Base-by-base conservation (phyloP, 176 grass and related monocot genomes). In the Eremochloa ophiuroides region DNA sequence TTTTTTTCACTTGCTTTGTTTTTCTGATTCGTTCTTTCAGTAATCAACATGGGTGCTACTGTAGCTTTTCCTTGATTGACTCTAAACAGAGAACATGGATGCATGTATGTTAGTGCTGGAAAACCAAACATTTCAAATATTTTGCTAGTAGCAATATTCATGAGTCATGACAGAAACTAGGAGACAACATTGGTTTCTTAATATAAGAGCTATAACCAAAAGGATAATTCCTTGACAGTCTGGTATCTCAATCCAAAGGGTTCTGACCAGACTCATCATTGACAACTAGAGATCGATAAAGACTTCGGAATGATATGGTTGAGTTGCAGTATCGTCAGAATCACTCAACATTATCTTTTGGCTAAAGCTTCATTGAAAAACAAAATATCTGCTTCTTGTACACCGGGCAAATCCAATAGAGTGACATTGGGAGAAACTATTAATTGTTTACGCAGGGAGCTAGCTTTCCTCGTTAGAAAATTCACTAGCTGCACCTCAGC, bases 391-490 rank as follows among this genome's bases (percentile, higher is more conserved):
- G 15, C 10, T 72, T 55, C 4, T 66, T 50, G 18, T 15, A 29
- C 14, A 37, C 30, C 23, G 0, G 14, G 23, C n/a, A 30, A 6
- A 42, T 25, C 34, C n/a, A 29, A 16, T 6, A 16, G 78, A 50
- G 47, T 5, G 47, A 20, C 5, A 50, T 50, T 18, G 17, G 4
- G 47, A 20, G 47, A 80, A 56, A 80, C 46, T 55, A 80, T 35
- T 40, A 39, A 65, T 44, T 68, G 63, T 20, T 48, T 68, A 38
- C 1, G 31, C 43, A 80, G 46, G 30, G 30, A 38, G 8, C 33
- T 46, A 60, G 84, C 71, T 17, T 86, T 86, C 27, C 71, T 68
- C 61, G 80, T 37, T 22, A 68, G 29, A 75, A 73, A 25, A n/a
- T 20, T 46, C 62, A 80, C 27, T 34, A 80, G 44, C 35, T 42